Evolutionary conservation across 169 alveolate genomes (phyloP).

Genomic region (Ichthyophthirius multifiliis): DNA sequence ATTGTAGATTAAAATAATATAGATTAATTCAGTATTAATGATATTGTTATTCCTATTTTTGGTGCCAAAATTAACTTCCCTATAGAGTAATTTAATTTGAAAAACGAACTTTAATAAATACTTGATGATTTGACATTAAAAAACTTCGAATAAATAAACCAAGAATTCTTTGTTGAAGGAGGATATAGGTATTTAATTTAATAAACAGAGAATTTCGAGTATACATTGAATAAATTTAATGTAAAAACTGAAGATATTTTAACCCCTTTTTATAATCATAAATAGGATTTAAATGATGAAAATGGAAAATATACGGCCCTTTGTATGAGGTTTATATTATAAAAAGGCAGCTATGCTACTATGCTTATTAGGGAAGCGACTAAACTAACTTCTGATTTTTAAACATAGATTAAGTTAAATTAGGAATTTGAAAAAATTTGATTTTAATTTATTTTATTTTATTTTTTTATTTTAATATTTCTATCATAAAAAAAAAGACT

Average conservation of each 20-base stretch:
- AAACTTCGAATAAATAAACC: slow-evolving; percentile 52
- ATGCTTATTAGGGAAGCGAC: slow-evolving; percentile 82
- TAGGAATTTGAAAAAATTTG: background rate
- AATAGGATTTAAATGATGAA: slow-evolving; percentile 17
- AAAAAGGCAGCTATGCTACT: slow-evolving; percentile 80
- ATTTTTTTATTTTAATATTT: background rate
- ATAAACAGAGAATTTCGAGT: slow-evolving; percentile 56
- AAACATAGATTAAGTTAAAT: slow-evolving; percentile 6
- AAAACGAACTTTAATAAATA: no score
- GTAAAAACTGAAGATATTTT: slow-evolving; percentile 73
- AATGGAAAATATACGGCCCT: slow-evolving; percentile 31
- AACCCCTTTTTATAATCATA: slow-evolving; percentile 60
- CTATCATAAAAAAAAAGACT: no score
- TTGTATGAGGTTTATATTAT: slow-evolving; percentile 28
- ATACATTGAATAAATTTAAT: slow-evolving; percentile 57
- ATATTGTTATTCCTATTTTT: slow-evolving; percentile 70
- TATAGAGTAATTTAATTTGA: slow-evolving; percentile 43
- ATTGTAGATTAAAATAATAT: slow-evolving; percentile 56
- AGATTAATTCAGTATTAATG: slow-evolving; percentile 47
- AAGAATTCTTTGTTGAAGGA: slow-evolving; percentile 64
- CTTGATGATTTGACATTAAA: slow-evolving; percentile 60
- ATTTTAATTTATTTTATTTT: background rate
- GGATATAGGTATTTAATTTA: slow-evolving; percentile 67
- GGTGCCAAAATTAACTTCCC: slow-evolving; percentile 66
- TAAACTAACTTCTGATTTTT: slow-evolving; percentile 18